Evolutionary conservation across 2,329 filamentous ascomycete species (phyloP), one percentile per base, ranked within the genome.

Genomic region (Didymella glomerata): DNA sequence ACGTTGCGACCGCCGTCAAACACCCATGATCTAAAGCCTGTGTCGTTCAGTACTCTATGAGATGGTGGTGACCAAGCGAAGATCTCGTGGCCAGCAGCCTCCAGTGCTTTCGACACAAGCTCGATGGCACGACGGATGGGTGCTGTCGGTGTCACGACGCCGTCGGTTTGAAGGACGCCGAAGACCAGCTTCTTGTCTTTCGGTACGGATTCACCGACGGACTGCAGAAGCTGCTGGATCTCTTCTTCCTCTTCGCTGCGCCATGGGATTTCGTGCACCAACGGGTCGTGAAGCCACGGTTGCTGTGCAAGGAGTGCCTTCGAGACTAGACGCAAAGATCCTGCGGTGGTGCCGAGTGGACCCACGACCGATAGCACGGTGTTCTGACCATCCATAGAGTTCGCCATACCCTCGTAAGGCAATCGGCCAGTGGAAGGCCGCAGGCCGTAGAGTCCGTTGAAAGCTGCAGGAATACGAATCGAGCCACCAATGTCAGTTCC

Each of bases 221-320:
- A 68, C 54, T 46, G 48, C 24, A 34, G 79, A 2, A 82, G 71
- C 11, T 80, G 73, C 2, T 75, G 53, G 3, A 81, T 64, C 0
- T 70, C 57, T 4, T 55, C 56, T 28, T 77, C 69, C 28, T 78
- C 72, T 14, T 74, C 68, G 3, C 84, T 79, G 2, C 88, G 82
- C 84, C 88, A 92, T 0, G 88, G 89, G 0, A 92, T 79, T 20
- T 89, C 86, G 40, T 86, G 76, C 0, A 88, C 86, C 0, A 87
- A 76, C 0, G 89, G 88, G 70, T 92, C 89, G 62, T 85, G 77
- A 1, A 86, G 74, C 90, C 89, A 92, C 0, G 89, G 89, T 52
- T 85, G 67, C 30, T 82, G 82, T 13, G 78, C 79, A 1, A 92
- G 76, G 2, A 91, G 70, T 0, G 83, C 77, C 65, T 86, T 82